Evolutionary conservation across 2,329 filamentous ascomycete genomes (phyloP), one percentile per base, ranked within the genome.

Genomic region (Aspergillus ochraceus): DNA sequence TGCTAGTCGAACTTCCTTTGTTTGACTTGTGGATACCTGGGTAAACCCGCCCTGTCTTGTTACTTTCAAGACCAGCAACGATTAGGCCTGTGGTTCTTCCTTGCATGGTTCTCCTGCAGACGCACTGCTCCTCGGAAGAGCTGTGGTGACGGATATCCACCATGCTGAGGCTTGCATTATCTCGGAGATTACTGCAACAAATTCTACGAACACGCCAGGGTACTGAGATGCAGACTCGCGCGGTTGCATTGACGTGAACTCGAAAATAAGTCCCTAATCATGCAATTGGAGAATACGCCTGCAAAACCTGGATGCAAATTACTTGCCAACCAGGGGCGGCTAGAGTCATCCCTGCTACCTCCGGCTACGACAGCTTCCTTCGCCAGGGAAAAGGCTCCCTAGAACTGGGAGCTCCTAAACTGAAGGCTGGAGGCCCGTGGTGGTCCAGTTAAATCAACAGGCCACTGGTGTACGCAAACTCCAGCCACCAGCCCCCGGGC

Each of bases 201-300:
- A 61, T 61, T 61, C 59, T 61, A 58, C 59, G 59, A 61, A 36
- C 22, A 58, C 47, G 59, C 52, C 54, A 56, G 42, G 57, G 52
- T 45, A 17, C 17, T 49, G 30, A n/a, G 22, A 49, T 55, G 42
- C 53, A 22, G 39, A 39, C 20, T 42, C n/a, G 26, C 14, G 26
- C 29, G 14, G 49, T 51, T 59, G 47, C 46, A 55, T 59, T 45
- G 47, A 39, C 52, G 26, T 42, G 6, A 45, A 10, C 24, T 22
- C 2, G 8, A 24, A 39, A 30, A 22, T 11, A 17, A 30, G 30
- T 46, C 17, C 11, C 36, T 26, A 19, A 29, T 17, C 49, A 51
- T 30, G 24, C 45, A 47, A 24, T 11, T 24, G 5, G 45, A 47
- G 10, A 9, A 47, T 20, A 24, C 17, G 6, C 19, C 9, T 17